phyloP scores from a whole-genome alignment of 2,329 filamentous ascomycete species.

The Fusarium redolens region DNA sequence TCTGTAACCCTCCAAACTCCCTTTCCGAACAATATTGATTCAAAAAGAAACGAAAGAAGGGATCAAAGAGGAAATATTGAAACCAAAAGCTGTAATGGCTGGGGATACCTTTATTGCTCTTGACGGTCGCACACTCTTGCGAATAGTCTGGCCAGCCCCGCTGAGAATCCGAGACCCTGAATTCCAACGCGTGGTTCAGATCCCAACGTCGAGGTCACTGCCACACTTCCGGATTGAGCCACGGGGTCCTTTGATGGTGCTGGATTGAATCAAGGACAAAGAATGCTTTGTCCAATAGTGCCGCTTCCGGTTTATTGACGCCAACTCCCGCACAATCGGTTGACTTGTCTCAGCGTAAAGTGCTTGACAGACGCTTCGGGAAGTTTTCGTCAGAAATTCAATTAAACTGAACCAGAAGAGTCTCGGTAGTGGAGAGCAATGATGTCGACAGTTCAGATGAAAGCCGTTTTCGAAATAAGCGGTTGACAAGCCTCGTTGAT shows the following conservation, averaged over 20 bases:
- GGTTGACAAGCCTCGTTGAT: slow-evolving; percentile 24
- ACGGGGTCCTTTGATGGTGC: slow-evolving; percentile 26
- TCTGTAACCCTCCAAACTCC: slow-evolving; percentile 19
- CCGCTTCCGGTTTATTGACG: slow-evolving; percentile 28
- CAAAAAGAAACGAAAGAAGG: slow-evolving; percentile 24
- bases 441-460: slow-evolving; percentile 8
- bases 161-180: slow-evolving; percentile 42
- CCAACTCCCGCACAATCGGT: slow-evolving; percentile 26
- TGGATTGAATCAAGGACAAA: slow-evolving; percentile 19
- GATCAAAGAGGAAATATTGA: slow-evolving; percentile 34
- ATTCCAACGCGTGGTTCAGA: slow-evolving; percentile 44
- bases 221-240: slow-evolving; percentile 38
- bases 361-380: slow-evolving; percentile 29
- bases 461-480: slow-evolving; percentile 7
- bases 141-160: slow-evolving; percentile 40
- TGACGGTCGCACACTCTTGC: slow-evolving; percentile 21
- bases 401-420: slow-evolving; percentile 24
- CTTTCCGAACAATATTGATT: slow-evolving; percentile 31
- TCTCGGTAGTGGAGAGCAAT: neutral
- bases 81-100: slow-evolving; percentile 33
- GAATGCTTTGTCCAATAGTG: slow-evolving; percentile 40
- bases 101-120: slow-evolving; percentile 42
- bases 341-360: slow-evolving; percentile 41
- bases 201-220: slow-evolving; percentile 34
- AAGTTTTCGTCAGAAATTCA: slow-evolving; percentile 13